These are phyloP conservation scores for Metschnikowia anglica DNA, from an alignment of 805 yeast genomes.

Conservation along the genomic window DNA sequence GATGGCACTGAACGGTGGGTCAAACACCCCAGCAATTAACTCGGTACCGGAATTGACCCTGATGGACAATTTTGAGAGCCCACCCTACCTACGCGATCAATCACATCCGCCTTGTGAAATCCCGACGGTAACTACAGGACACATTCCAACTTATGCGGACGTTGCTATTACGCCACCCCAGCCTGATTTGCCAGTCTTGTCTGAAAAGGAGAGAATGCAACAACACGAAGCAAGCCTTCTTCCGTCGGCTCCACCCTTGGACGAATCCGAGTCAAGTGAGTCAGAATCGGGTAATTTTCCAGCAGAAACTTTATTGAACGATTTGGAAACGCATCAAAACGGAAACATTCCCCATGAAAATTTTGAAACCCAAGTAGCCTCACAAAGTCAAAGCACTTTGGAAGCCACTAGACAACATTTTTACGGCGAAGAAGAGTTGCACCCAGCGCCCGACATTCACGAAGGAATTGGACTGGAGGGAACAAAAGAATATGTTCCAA, in stretches of 20 bases:
- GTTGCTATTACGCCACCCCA: constrained; percentile 9
- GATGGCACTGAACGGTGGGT: not conserved
- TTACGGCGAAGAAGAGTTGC: constrained; percentile 20
- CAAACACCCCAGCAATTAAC: constrained; percentile 3
- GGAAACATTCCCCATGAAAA: not conserved
- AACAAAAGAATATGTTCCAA: constrained; percentile 35
- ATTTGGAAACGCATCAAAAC: not conserved
- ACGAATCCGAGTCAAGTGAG: constrained; percentile 24
- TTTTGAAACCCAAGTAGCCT: not conserved
- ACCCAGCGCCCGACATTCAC: constrained; percentile 16
- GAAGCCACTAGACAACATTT: constrained; percentile 6
- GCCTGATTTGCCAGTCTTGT: constrained; percentile 23
- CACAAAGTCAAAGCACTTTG: not conserved
- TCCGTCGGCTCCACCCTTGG: constrained; percentile 53
- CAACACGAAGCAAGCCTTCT: constrained; percentile 56
- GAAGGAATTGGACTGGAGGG: constrained; percentile 23
- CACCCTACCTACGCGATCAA: constrained; percentile 26
- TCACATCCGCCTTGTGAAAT: constrained; percentile 5
- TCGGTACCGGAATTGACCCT: constrained; percentile 13
- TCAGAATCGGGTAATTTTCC: not conserved
- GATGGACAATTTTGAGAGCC: constrained; percentile 26
- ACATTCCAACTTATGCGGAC: constrained; percentile 30
- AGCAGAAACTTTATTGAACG: not conserved
- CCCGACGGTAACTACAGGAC: not conserved
- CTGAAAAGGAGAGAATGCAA: constrained; percentile 60